A percentile compares a stretch with the other conserved stretches of the same genome.
Evolutionary conservation across 352 stramenopile genomes (phyloP).

Genomic region (Globisporangium barbulae): DNA sequence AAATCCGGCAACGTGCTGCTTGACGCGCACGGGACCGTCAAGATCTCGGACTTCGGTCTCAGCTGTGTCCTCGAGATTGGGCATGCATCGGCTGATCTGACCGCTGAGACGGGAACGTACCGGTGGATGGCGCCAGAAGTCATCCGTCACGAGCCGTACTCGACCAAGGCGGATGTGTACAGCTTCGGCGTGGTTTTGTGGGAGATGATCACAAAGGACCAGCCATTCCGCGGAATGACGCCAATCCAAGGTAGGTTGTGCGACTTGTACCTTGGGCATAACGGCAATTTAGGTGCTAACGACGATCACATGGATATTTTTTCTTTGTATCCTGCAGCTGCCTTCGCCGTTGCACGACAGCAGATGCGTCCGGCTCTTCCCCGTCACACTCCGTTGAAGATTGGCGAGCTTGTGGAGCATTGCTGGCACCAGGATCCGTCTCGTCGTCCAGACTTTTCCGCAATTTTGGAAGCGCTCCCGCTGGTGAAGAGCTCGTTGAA

Average conservation of each 20-base stretch:
- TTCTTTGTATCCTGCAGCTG: constrained; percentile 32
- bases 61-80: constrained; percentile 83
- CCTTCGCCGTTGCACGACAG: constrained; percentile 82
- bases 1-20: constrained; percentile 95
- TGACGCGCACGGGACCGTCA: constrained; percentile 75
- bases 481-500: constrained; percentile 79
- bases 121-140: constrained; percentile 96
- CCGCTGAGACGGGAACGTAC: constrained; percentile 87
- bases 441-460: constrained; percentile 67
- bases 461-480: constrained; percentile 73
- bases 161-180: constrained; percentile 94
- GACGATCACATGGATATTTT: not conserved
- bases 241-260: constrained; percentile 67
- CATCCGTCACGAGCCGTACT: constrained; percentile 92
- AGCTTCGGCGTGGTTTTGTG: constrained; percentile 90
- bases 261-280: not conserved
- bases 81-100: constrained; percentile 66
- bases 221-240: constrained; percentile 80
- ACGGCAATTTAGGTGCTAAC: constrained; percentile 2
- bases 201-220: constrained; percentile 83
- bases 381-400: constrained; percentile 77
- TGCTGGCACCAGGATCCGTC: constrained; percentile 83
- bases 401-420: constrained; percentile 77
- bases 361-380: constrained; percentile 83
- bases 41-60: constrained; percentile 88